phyloP scores from a whole-genome alignment of 345 rosid species.

The Arabis hirsuta region DNA sequence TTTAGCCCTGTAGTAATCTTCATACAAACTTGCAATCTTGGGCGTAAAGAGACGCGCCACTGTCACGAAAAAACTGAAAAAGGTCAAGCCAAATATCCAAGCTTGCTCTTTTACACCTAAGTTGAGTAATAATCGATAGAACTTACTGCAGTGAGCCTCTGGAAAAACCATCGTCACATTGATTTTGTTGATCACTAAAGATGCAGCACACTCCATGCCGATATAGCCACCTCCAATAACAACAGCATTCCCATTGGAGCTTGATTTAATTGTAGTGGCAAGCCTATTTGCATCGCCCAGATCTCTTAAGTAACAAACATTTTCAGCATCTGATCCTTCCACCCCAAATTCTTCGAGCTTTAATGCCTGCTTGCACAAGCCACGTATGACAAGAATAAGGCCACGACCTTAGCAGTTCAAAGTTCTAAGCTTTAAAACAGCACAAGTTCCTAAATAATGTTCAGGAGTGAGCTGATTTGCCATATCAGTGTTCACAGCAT shows the following conservation, averaged over 20 bases:
- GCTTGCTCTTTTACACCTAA: background rate
- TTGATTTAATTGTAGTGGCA: conserved; percentile 66
- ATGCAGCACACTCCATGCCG: conserved; percentile 99
- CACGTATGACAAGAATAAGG: conserved; percentile 29
- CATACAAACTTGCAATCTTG: conserved; percentile 77
- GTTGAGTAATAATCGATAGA: conserved; percentile 6
- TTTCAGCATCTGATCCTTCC: conserved; percentile 82
- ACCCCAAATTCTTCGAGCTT: conserved; percentile 98
- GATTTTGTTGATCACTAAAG: conserved; percentile 86
- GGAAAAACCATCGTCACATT: conserved; percentile 98
- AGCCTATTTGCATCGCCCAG: conserved; percentile 86
- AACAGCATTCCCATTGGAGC: conserved; percentile 76
- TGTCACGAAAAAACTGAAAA: conserved; percentile 41
- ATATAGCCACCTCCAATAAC: conserved; percentile 98
- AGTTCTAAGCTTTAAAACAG: background rate
- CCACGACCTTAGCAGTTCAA: conserved; percentile 18
- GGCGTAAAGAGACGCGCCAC: conserved; percentile 96
- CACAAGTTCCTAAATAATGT: background rate
- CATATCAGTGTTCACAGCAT: background rate
- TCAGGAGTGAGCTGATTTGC: conserved; percentile 7
- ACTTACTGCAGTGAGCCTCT: conserved; percentile 93
- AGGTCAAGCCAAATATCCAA: conserved; percentile 27
- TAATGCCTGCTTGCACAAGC: conserved; percentile 60
- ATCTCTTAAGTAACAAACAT: conserved; percentile 89
- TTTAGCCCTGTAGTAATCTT: conserved; percentile 72